Percentiles rank a stretch among this genome's conserved stretches.
Evolutionary conservation across 2,329 filamentous ascomycete genomes (phyloP).

Genomic region (Thielaviopsis musarum): DNA sequence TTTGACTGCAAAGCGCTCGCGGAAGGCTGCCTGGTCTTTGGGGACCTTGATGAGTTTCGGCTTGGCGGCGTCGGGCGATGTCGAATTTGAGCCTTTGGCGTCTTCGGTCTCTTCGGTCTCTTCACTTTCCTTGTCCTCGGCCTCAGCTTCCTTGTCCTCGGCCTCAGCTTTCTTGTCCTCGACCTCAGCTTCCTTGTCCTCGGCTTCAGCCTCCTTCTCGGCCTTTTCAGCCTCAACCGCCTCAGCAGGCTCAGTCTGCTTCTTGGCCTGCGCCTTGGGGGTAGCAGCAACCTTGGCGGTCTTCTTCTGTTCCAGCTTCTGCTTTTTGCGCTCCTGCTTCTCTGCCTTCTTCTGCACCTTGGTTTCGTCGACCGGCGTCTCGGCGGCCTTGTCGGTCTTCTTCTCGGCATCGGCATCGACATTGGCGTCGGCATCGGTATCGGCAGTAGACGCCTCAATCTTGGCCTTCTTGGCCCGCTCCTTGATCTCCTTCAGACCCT

Average conservation of each 20-base stretch:
- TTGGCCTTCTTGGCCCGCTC: constrained; percentile 29
- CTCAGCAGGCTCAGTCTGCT: constrained; percentile 8
- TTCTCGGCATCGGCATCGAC: constrained; percentile 22
- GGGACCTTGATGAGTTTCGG: constrained; percentile 51
- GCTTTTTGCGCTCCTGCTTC: constrained; percentile 29
- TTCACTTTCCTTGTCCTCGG: constrained; percentile 28
- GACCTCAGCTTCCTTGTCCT: constrained; percentile 12
- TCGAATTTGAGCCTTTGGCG: constrained; percentile 34
- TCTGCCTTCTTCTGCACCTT: constrained; percentile 37
- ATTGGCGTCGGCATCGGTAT: constrained; percentile 18
- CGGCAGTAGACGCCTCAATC: constrained; percentile 13
- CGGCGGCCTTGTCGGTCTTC: constrained; percentile 21
- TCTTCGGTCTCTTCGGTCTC: constrained; percentile 21
- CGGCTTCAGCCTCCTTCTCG: neutral
- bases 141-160: constrained; percentile 23
- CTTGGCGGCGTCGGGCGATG: constrained; percentile 31
- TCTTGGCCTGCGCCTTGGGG: constrained; percentile 10
- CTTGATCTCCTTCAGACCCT: constrained; percentile 46
- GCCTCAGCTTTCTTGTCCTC: constrained; percentile 15
- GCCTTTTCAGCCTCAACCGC: constrained; percentile 8
- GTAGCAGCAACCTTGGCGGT: constrained; percentile 10
- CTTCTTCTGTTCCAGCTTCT: constrained; percentile 20
- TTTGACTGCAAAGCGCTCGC: constrained; percentile 61
- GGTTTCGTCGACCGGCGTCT: constrained; percentile 13
- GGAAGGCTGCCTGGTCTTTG: constrained; percentile 56